Base-by-base conservation (phyloP, 2,329 filamentous ascomycete genomes). In the Metarhizium guizhouense region DNA sequence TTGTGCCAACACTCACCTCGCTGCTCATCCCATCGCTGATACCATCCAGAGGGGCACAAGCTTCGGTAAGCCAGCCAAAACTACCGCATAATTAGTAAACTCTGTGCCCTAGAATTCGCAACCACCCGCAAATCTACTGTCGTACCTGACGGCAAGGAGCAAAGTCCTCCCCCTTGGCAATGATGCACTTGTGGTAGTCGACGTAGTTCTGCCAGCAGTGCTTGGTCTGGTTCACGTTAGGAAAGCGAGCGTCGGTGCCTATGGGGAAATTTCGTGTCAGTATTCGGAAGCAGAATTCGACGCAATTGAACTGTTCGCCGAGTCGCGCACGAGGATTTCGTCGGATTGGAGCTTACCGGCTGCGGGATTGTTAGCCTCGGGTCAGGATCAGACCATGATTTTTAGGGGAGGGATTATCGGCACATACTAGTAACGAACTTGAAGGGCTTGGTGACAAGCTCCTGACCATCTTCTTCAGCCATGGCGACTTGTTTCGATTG, bases 131-230 rank as follows among this genome's bases (percentile, higher is more conserved):
- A 52, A 50, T 50, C 11, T 29, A 32, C 36, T 29, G 52, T 56
- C 73, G 63, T 86, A 96, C 92, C 87, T 96, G 92, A 70, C 86
- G 87, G 88, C 93, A 97, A 63, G 93, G 93, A 67, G 89, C 87
- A 76, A 97, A 97, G 72, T 96, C 92, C 82, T 97, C 93, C 76
- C 93, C 93, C 85, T 97, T 97, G 78, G 92, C 93, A 72, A 87
- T 81, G 76, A 96, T 91, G 82, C 94, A 99, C 85, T 99, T 99
- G 86, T 99, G 90, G 84, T 99, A 97, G 78, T 99, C 94, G 80
- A 99, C 94, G 79, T 99, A 99, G 85, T 99, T 99, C 77, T 99
- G 95, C 94, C 94, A 99, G 90, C 94, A 99, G 85, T 99, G 92
- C 88, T 96, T 96, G 78, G 92, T 88, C 81, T 94, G 90, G 82